phyloP scores from a whole-genome alignment of 1,284 basidiomycete genomes.

The Rhodotorula mucilaginosa region DNA sequence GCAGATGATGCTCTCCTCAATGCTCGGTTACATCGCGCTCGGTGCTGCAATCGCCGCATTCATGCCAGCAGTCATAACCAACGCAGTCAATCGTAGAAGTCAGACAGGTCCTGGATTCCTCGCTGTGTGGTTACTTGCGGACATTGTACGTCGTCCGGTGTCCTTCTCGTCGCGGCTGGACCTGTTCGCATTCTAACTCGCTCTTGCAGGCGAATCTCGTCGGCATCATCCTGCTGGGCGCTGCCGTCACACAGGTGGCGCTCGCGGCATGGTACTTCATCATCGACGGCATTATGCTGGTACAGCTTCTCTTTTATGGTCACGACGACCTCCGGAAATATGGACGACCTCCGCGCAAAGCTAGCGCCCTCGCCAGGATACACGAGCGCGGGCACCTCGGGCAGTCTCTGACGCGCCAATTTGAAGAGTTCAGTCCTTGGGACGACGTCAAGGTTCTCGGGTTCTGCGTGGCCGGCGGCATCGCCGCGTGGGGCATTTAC shows the following conservation, averaged over 20 bases:
- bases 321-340: slow-evolving; percentile 1
- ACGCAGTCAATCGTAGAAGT: slow-evolving; percentile 4
- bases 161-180: background rate
- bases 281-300: background rate
- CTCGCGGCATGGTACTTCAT: slow-evolving; percentile 2
- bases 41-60: slow-evolving; percentile 8
- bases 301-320: slow-evolving; percentile 8
- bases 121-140: background rate
- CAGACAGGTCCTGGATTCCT: slow-evolving; percentile 7
- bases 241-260: background rate
- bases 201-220: background rate
- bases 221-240: background rate
- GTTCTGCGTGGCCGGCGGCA: background rate
- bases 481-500: slow-evolving; percentile 3
- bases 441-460: slow-evolving; percentile 10
- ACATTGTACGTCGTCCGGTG: background rate
- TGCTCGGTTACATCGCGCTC: slow-evolving; percentile 5
- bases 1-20: background rate
- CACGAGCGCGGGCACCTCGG: background rate
- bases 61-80: slow-evolving; percentile 6
- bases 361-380: background rate
- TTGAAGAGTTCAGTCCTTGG: slow-evolving; percentile 2
- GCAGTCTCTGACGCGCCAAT: background rate
- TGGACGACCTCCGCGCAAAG: background rate
- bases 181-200: no score